Evolutionary conservation across 2,329 filamentous ascomycete genomes (phyloP).

Genomic region (Nemania sp.): DNA sequence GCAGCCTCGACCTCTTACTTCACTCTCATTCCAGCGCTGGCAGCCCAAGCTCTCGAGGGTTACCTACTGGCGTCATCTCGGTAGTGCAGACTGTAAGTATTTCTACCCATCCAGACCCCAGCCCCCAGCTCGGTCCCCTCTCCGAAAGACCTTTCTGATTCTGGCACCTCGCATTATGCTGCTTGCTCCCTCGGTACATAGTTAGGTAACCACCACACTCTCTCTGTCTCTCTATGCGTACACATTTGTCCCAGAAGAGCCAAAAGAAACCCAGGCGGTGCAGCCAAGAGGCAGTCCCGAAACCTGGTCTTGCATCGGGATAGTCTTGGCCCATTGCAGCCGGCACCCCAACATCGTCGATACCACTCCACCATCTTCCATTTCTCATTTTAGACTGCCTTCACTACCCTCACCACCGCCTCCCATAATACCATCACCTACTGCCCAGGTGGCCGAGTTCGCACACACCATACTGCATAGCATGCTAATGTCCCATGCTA

Average conservation of each 20-base stretch:
- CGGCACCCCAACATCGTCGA: background rate
- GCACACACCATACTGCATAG: background rate
- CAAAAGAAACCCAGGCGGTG: constrained; percentile 9
- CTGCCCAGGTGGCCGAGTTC: no score
- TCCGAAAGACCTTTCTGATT: background rate
- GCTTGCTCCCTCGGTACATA: no score
- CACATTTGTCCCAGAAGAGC: constrained; percentile 10
- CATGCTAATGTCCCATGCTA: no score
- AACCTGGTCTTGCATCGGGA: constrained; percentile 15
- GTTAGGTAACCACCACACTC: no score
- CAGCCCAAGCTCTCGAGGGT: background rate
- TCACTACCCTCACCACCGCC: no score
- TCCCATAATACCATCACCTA: constrained; percentile 3
- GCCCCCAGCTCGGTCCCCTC: background rate
- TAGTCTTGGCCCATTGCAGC: constrained; percentile 15
- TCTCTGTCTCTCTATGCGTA: no score
- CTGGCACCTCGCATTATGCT: background rate
- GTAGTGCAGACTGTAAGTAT: background rate
- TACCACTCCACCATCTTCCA: background rate
- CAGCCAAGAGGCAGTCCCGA: constrained; percentile 22
- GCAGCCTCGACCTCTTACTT: no score
- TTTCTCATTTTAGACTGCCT: no score
- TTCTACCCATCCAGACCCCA: background rate
- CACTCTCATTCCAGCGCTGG: background rate
- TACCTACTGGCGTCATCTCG: background rate